Percentiles rank a stretch among this genome's conserved stretches.
phyloP scores from a whole-genome alignment of 495 filamentous ascomycete species.

The Paragyromitra xinjiangensis region DNA sequence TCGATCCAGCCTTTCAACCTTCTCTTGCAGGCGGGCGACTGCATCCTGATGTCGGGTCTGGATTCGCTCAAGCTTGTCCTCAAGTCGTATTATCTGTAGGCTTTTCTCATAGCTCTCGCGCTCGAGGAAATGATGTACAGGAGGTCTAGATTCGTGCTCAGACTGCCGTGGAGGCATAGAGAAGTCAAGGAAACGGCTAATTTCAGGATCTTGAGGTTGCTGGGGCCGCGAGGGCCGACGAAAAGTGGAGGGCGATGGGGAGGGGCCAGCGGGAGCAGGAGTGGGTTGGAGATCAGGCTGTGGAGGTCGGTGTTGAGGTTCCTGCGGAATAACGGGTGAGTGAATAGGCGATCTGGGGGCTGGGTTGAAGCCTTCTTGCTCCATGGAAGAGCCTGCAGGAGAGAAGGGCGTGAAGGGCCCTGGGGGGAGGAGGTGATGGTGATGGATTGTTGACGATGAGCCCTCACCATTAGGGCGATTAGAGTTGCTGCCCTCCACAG shows the following conservation, averaged over 20 bases:
- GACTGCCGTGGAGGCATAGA: constrained; percentile 25
- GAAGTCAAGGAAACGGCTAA: constrained; percentile 34
- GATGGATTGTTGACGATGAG: constrained; percentile 3
- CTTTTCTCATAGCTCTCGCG: constrained; percentile 45
- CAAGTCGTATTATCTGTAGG: constrained; percentile 45
- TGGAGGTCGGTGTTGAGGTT: constrained; percentile 1
- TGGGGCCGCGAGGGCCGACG: constrained; percentile 31
- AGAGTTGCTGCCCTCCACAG: constrained; percentile 13
- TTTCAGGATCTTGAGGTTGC: constrained; percentile 30
- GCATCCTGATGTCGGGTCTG: constrained; percentile 39
- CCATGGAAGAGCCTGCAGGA: constrained; percentile 33
- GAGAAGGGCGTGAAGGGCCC: constrained; percentile 47
- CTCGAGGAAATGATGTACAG: constrained; percentile 45
- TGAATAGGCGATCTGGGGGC: constrained; percentile 32
- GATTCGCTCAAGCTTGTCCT: constrained; percentile 44
- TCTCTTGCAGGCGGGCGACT: constrained; percentile 41
- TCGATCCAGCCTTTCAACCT: constrained; percentile 40
- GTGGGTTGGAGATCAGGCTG: constrained; percentile 11
- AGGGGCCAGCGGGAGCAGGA: constrained; percentile 9
- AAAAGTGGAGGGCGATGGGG: constrained; percentile 14
- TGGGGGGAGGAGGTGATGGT: constrained; percentile 29
- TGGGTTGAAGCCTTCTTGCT: constrained; percentile 40
- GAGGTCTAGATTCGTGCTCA: constrained; percentile 34
- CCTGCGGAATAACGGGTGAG: constrained; percentile 23
- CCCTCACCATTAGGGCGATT: constrained; percentile 13